Percentiles rank a stretch among this genome's conserved stretches.
Evolutionary conservation across 2,329 filamentous ascomycete genomes (phyloP).

Genomic region (Trichoderma guizhouense): DNA sequence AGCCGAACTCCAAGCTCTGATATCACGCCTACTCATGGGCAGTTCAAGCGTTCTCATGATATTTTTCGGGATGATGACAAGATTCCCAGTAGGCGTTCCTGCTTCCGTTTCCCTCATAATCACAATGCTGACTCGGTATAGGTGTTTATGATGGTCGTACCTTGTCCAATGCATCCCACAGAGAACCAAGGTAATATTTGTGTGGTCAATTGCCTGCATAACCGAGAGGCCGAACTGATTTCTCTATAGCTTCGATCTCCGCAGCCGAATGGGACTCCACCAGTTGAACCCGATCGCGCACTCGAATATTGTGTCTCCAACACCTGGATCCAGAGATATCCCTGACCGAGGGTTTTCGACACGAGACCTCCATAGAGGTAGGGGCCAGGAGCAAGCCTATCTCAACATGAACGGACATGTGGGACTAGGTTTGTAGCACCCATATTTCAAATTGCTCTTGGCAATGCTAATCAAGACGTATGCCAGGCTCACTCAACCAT

Average conservation of each 20-base stretch:
- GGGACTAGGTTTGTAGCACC: conserved; percentile 20
- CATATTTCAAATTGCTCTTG: neutral
- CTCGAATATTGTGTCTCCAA: conserved; percentile 38
- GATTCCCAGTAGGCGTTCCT: conserved; percentile 25
- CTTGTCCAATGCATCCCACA: conserved; percentile 23
- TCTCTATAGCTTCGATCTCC: conserved; percentile 31
- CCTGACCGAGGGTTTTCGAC: conserved; percentile 25
- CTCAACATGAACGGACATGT: conserved; percentile 16
- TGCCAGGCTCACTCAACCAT: conserved; percentile 28
- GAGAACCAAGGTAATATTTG: conserved; percentile 27
- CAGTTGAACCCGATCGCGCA: conserved; percentile 38
- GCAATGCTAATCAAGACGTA: neutral
- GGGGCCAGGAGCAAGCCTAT: conserved; percentile 21
- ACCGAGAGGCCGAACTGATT: neutral
- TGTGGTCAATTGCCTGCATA: too few relatives aligned
- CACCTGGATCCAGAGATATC: conserved; percentile 30
- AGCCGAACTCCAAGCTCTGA: conserved; percentile 19
- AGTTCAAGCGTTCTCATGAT: conserved; percentile 28
- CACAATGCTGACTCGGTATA: conserved; percentile 23
- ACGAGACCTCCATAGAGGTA: conserved; percentile 25
- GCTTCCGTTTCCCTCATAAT: neutral
- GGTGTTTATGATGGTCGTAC: conserved; percentile 26
- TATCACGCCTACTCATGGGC: conserved; percentile 21
- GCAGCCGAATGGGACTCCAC: conserved; percentile 34
- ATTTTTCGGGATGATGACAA: conserved; percentile 32